These are phyloP conservation scores for Plasmodium adleri DNA, from an alignment of 169 alveolate species.

Conservation along the genomic window DNA sequence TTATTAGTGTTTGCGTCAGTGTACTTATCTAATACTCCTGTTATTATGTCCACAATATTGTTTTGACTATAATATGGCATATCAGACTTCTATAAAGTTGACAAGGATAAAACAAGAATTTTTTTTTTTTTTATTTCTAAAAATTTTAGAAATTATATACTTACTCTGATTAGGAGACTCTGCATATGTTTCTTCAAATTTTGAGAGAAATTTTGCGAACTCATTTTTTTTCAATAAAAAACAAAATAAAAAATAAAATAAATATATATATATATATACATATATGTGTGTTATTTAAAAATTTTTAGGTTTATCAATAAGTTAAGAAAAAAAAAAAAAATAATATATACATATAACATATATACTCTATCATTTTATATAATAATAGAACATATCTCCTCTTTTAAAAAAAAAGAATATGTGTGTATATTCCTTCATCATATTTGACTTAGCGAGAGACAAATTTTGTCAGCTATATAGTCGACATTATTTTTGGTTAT, in stretches of 20 bases:
- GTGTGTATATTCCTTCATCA: neutral
- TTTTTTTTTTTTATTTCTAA: conserved; percentile 10
- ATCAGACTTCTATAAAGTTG: conserved; percentile 38
- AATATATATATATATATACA: conserved; percentile 1
- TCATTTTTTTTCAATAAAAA: conserved; percentile 41
- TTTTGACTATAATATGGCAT: conserved; percentile 68
- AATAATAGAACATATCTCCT: conserved; percentile 3
- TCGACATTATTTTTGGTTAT: conserved; percentile 46
- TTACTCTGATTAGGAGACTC: conserved; percentile 67
- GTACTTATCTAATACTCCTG: conserved; percentile 70
- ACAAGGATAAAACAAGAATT: no score
- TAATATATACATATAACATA: neutral
- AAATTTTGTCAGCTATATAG: conserved; percentile 42
- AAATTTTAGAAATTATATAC: neutral
- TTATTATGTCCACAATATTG: conserved; percentile 66
- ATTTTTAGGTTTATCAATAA: conserved; percentile 19
- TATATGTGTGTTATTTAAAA: conserved; percentile 6
- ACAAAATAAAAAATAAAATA: neutral
- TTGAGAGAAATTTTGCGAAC: conserved; percentile 30
- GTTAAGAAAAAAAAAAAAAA: no score
- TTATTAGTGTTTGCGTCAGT: conserved; percentile 72
- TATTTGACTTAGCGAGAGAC: conserved; percentile 23
- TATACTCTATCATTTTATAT: neutral
- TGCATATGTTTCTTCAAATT: conserved; percentile 78
- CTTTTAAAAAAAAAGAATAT: neutral